Evolutionary conservation across 345 rosid species (phyloP).

Genomic region (Iberis pinnata): DNA sequence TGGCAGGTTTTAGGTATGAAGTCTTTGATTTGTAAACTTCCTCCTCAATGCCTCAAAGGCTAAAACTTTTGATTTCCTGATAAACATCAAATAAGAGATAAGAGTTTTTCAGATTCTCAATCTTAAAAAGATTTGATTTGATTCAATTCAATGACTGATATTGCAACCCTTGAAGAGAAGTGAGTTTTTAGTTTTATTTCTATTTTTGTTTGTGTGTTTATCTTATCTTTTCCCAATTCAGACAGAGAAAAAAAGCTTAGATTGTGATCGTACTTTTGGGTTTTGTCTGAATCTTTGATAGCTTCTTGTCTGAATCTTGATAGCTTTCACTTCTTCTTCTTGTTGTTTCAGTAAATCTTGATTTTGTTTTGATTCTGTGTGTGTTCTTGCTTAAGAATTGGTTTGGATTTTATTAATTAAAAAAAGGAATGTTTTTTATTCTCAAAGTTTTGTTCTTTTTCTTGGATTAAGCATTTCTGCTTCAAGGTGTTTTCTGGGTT

Average conservation of each 20-base stretch:
- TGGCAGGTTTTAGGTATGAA: slow-evolving; percentile 24
- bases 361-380: not conserved
- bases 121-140: slow-evolving; percentile 10
- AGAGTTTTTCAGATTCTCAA: not conserved
- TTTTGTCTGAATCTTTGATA: slow-evolving; percentile 15
- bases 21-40: slow-evolving; percentile 1
- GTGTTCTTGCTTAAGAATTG: not conserved
- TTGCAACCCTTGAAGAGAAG: slow-evolving; percentile 23
- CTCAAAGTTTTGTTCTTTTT: not conserved
- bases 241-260: not conserved
- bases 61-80: slow-evolving; percentile 15
- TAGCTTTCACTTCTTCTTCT: slow-evolving; percentile 5
- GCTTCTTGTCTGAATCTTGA: not conserved
- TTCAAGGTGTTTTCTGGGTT: not conserved
- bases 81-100: not conserved
- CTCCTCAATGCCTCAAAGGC: too few species aligned
- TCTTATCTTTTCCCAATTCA: slow-evolving; percentile 2
- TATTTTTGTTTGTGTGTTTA: not conserved
- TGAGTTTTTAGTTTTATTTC: not conserved
- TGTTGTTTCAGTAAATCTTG: not conserved
- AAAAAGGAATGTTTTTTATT: not conserved
- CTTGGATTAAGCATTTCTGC: not conserved
- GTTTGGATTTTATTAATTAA: too few species aligned
- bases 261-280: slow-evolving; percentile 7
- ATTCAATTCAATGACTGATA: slow-evolving; percentile 16